These are phyloP conservation scores for Lactifluus subvellereus DNA, from an alignment of 768 basidiomycete genomes.

Conservation along the genomic window DNA sequence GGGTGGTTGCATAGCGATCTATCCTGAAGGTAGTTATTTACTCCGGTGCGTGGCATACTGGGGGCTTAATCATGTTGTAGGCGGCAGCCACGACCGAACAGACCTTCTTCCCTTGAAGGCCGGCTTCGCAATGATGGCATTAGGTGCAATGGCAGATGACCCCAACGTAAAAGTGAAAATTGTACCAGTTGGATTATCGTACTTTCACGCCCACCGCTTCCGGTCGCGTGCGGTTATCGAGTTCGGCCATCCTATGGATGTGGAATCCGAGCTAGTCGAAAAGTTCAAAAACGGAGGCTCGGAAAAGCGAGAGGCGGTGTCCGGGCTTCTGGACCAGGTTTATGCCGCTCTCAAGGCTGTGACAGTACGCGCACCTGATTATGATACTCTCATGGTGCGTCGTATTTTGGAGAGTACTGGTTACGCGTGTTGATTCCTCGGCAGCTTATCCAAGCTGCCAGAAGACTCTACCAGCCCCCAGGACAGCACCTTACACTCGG, in stretches of 20 bases:
- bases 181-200: slow-evolving; percentile 51
- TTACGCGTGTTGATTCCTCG: background rate
- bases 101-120: slow-evolving; percentile 96
- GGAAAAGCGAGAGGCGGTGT: slow-evolving; percentile 85
- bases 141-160: slow-evolving; percentile 94
- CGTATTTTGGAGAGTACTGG: background rate
- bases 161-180: slow-evolving; percentile 85
- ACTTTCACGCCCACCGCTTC: slow-evolving; percentile 54
- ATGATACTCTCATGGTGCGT: slow-evolving; percentile 92
- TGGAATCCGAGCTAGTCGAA: slow-evolving; percentile 76
- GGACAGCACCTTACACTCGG: slow-evolving; percentile 89
- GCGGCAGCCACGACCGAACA: slow-evolving; percentile 96
- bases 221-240: slow-evolving; percentile 96
- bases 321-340: slow-evolving; percentile 81
- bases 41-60: slow-evolving; percentile 14
- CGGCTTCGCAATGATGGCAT: slow-evolving; percentile 95
- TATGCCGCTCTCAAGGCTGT: slow-evolving; percentile 94
- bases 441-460: slow-evolving; percentile 90
- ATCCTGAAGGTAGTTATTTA: slow-evolving; percentile 77
- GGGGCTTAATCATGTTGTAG: slow-evolving; percentile 36
- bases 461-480: slow-evolving; percentile 88
- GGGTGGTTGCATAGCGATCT: slow-evolving; percentile 92
- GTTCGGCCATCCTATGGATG: slow-evolving; percentile 85
- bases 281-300: slow-evolving; percentile 87
- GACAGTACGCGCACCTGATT: slow-evolving; percentile 92